Conservation (phyloP, 352 stramenopile genomes). For the Globisporangium canariense region DNA sequence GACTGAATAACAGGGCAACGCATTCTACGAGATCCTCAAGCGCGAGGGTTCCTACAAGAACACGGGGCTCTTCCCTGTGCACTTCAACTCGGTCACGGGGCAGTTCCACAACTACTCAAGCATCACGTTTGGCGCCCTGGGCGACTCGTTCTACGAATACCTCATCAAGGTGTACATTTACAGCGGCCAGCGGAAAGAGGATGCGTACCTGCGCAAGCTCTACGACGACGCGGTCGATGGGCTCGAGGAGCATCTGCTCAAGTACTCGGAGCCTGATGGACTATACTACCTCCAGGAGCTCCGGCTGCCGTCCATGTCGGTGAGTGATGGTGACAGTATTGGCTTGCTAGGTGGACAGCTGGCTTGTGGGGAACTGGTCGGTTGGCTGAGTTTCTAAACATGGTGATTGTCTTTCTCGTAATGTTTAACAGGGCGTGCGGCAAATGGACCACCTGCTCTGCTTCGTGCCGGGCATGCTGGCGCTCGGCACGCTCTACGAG, state of each 20-base stretch:
- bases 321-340: constrained; percentile 1
- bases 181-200: constrained; percentile 74
- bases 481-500: constrained; percentile 86
- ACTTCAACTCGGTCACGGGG: constrained; percentile 47
- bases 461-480: constrained; percentile 93
- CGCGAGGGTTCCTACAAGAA: constrained; percentile 68
- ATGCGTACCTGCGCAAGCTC: constrained; percentile 71
- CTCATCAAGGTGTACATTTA: constrained; percentile 98
- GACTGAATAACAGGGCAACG: constrained; percentile 46
- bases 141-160: constrained; percentile 98
- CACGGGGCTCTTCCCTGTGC: constrained; percentile 88
- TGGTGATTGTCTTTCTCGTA: neutral
- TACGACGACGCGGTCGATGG: constrained; percentile 94
- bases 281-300: constrained; percentile 74
- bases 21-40: constrained; percentile 70
- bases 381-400: neutral
- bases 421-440: constrained; percentile 22
- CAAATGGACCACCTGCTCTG: constrained; percentile 97
- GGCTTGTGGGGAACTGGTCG: neutral
- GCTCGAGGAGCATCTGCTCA: constrained; percentile 91
- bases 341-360: neutral
- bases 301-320: constrained; percentile 35
- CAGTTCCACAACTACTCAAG: constrained; percentile 28
- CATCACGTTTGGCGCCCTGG: constrained; percentile 93
- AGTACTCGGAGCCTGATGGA: constrained; percentile 49